Base-by-base conservation (phyloP, 2,329 filamentous ascomycete species). In the Epichloe elymi region DNA sequence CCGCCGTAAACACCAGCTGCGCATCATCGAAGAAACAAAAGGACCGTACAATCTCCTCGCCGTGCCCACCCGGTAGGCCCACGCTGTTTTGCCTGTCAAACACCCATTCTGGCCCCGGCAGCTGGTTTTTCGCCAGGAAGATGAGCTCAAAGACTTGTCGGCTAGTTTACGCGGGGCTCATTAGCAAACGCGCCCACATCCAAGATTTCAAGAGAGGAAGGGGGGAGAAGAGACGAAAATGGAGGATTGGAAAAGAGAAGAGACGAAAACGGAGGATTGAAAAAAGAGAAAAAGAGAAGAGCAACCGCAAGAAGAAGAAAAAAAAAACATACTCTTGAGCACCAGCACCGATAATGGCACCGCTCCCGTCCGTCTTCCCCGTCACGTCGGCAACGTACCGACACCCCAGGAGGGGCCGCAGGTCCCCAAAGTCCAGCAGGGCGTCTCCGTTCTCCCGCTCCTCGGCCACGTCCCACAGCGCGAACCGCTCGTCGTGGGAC, bases 401-500 rank as follows among this genome's bases (percentile, higher is more conserved):
- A 56, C 84, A 88, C 3, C 71, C 74, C 5, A 90, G 64, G n/a
- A 68, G 67, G 53, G 74, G 69, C 33, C 87, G 73, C 61, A 88
- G 71, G 61, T 93, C 86, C 3, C 86, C 86, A 60, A 87, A 83
- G 55, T 79, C 70, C 20, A 65, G 63, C 1, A 70, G 70, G 2
- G 79, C 75, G 2, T 75, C 71, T 10, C 80, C 82, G 17, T 78
- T 77, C 44, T 78, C 75, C n/a, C 72, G 70, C 39, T 77, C 76
- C 55, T 85, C 83, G 46, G 80, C 78, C 51, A 86, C 70, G 54
- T 83, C 78, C 63, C 89, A 88, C 52, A 89, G 74, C 17, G 84
- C 82, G 55, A 89, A 78, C 53, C 80, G 82, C 70, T 93, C 87
- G 62, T 91, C 87, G 53, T 88, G 85, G 1, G 84, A 87, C 10